phyloP scores from a whole-genome alignment of 2,329 filamentous ascomycete genomes.

The Xylariales sp. region DNA sequence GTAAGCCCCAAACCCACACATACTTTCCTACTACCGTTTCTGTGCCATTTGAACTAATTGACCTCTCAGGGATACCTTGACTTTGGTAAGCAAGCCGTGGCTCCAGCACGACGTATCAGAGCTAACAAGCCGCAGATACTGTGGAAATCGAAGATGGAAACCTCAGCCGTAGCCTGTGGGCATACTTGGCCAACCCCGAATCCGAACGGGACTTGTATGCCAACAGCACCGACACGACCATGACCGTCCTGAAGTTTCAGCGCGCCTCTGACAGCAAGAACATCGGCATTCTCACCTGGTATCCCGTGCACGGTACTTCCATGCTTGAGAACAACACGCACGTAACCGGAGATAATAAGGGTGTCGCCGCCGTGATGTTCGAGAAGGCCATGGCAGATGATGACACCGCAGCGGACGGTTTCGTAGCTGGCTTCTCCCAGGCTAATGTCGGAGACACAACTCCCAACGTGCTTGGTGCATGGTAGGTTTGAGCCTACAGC shows the following conservation, averaged over 20 bases:
- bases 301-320: slow-evolving; percentile 85
- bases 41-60: too few relatives aligned
- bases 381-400: slow-evolving; percentile 62
- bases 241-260: slow-evolving; percentile 74
- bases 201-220: slow-evolving; percentile 66
- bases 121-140: slow-evolving; percentile 22
- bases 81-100: slow-evolving; percentile 53
- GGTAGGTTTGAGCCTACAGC: slow-evolving; percentile 24
- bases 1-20: slow-evolving; percentile 21
- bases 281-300: slow-evolving; percentile 84
- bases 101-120: too few relatives aligned
- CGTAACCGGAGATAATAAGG: slow-evolving; percentile 89
- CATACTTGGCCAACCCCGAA: slow-evolving; percentile 78
- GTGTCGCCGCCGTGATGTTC: slow-evolving; percentile 78
- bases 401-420: slow-evolving; percentile 53
- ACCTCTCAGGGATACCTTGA: slow-evolving; percentile 58
- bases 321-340: slow-evolving; percentile 88
- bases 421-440: slow-evolving; percentile 88
- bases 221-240: slow-evolving; percentile 62
- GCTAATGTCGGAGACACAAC: slow-evolving; percentile 86
- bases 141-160: slow-evolving; percentile 67
- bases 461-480: slow-evolving; percentile 79
- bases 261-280: slow-evolving; percentile 67
- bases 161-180: slow-evolving; percentile 78
- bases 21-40: too few relatives aligned